Percentiles rank a stretch among this genome's conserved stretches.
Conservation (phyloP, 176 grass and related monocot species). For the Alopecurus myosuroides region DNA sequence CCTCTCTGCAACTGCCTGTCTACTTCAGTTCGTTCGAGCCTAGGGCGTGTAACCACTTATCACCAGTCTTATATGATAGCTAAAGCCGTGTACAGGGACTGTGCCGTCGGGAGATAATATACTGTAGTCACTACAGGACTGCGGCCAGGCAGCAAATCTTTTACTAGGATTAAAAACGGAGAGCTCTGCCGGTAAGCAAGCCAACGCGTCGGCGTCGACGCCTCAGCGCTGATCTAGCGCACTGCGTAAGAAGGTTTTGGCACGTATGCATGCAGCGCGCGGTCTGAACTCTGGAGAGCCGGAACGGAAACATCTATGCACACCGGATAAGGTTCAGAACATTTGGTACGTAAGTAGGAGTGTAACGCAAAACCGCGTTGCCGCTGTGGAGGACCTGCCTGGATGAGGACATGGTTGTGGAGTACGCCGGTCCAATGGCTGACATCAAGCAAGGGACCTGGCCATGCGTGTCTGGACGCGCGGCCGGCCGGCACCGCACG, state of each 20-base stretch:
- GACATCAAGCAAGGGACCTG: background rate
- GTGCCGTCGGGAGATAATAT: too few species aligned
- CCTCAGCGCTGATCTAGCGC: background rate
- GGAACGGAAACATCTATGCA: background rate
- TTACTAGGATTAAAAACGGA: background rate
- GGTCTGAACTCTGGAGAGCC: too few species aligned
- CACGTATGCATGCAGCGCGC: background rate
- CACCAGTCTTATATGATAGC: too few species aligned
- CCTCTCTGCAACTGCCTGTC: background rate
- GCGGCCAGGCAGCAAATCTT: background rate
- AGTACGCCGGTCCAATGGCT: background rate
- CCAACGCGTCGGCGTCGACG: background rate
- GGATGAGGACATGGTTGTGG: background rate
- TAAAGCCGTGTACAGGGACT: too few species aligned
- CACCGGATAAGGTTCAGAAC: background rate
- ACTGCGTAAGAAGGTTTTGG: background rate
- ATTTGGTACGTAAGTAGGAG: background rate
- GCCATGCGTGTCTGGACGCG: background rate
- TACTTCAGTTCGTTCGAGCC: background rate
- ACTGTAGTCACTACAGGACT: too few species aligned
- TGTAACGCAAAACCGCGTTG: background rate
- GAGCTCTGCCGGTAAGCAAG: background rate
- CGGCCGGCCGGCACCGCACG: constrained; percentile 26
- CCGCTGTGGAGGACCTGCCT: background rate
- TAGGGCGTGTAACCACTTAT: constrained; percentile 32